These are phyloP conservation scores for Ophiostoma novo-ulmi DNA, from an alignment of 2,329 filamentous ascomycete genomes.

Conservation along the genomic window DNA sequence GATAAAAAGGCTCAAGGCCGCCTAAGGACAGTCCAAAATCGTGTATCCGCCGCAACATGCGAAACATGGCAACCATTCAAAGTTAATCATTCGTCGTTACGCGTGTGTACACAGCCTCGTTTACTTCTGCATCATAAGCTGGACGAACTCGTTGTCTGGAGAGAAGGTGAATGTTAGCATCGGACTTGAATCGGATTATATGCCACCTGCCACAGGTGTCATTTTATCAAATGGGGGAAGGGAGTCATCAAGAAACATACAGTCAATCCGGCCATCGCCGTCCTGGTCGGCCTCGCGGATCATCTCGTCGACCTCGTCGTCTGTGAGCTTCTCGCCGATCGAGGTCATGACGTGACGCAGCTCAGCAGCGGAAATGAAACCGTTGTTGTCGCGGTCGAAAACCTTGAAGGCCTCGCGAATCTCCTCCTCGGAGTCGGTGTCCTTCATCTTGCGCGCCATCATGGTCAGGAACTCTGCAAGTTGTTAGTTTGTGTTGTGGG, in stretches of 20 bases:
- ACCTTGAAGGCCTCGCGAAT: constrained; percentile 84
- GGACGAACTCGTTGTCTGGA: constrained; percentile 84
- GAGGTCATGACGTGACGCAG: constrained; percentile 88
- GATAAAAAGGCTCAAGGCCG: background rate
- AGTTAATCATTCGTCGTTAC: constrained; percentile 19
- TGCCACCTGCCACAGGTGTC: background rate
- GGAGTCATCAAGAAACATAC: constrained; percentile 46
- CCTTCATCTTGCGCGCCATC: constrained; percentile 95
- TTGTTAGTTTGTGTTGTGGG: constrained; percentile 9
- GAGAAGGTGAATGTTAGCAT: background rate
- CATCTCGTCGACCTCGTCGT: constrained; percentile 90
- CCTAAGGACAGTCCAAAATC: constrained; percentile 17
- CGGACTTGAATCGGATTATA: background rate
- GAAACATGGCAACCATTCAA: constrained; percentile 20
- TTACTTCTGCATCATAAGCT: constrained; percentile 96
- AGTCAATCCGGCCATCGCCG: constrained; percentile 82
- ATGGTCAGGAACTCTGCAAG: constrained; percentile 76
- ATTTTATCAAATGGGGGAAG: background rate
- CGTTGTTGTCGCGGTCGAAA: constrained; percentile 82
- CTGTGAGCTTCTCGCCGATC: constrained; percentile 84
- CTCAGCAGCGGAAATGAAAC: constrained; percentile 84
- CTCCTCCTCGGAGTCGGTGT: constrained; percentile 86
- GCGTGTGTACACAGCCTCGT: constrained; percentile 9
- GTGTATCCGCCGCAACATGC: constrained; percentile 23
- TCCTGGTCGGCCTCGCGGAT: constrained; percentile 88